These are phyloP conservation scores for Microcyclosporella mali DNA, from an alignment of 2,329 filamentous ascomycete species.

Conservation along the genomic window DNA sequence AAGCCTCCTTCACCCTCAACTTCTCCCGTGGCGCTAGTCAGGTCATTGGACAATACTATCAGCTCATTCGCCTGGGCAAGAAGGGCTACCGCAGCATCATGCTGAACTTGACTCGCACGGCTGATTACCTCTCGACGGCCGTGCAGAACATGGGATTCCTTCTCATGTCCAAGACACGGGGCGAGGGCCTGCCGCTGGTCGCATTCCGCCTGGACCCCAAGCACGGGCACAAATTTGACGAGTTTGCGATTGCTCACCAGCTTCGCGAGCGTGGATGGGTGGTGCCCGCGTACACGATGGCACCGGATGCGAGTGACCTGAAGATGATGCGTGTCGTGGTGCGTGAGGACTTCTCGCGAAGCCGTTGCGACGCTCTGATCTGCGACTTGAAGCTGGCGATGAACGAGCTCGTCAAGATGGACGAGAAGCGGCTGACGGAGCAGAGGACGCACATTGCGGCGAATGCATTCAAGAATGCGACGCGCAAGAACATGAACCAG, in stretches of 20 bases:
- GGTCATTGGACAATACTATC: conserved; percentile 96
- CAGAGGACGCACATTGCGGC: conserved; percentile 49
- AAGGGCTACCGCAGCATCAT: conserved; percentile 88
- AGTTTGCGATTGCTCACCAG: conserved; percentile 64
- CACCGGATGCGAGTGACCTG: conserved; percentile 71
- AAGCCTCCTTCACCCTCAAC: conserved; percentile 93
- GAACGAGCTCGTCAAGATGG: conserved; percentile 65
- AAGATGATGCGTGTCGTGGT: conserved; percentile 93
- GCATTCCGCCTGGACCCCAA: conserved; percentile 70
- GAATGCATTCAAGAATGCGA: conserved; percentile 16
- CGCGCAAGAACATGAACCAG: conserved; percentile 32
- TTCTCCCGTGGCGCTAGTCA: conserved; percentile 94
- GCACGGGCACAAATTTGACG: conserved; percentile 49
- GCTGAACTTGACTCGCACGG: conserved; percentile 82
- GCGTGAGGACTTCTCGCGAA: conserved; percentile 82
- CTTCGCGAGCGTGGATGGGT: conserved; percentile 86
- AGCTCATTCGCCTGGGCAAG: conserved; percentile 90
- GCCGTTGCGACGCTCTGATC: conserved; percentile 72
- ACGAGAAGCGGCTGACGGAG: conserved; percentile 62
- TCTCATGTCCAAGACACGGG: conserved; percentile 76
- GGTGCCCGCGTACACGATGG: conserved; percentile 95
- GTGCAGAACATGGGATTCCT: conserved; percentile 73
- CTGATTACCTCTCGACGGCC: conserved; percentile 74
- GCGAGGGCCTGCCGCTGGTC: conserved; percentile 78
- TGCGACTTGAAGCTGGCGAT: conserved; percentile 72